phyloP scores from a whole-genome alignment of 768 basidiomycete genomes.

The Clitopilus passeckerianus region DNA sequence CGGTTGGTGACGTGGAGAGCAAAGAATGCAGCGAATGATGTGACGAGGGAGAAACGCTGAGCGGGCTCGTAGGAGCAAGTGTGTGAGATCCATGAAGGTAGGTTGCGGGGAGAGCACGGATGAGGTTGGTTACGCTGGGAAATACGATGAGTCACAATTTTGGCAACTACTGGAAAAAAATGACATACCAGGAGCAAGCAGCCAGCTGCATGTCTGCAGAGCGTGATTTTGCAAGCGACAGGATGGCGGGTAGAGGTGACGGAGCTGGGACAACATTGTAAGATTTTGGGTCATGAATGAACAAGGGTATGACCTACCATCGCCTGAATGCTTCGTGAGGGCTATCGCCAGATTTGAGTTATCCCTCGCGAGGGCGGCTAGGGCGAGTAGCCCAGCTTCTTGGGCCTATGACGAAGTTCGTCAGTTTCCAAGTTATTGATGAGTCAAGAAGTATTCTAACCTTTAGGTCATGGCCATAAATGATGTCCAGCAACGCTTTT shows the following conservation, averaged over 20 bases:
- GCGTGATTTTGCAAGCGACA: conserved; percentile 55
- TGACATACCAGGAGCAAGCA: conserved; percentile 60
- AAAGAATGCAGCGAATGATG: not conserved
- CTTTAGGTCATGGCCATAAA: conserved; percentile 42
- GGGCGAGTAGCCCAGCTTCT: conserved; percentile 58
- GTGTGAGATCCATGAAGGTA: not conserved
- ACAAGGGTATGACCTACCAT: conserved; percentile 17
- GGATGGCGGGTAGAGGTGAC: conserved; percentile 36
- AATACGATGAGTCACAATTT: not conserved
- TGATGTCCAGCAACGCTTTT: conserved; percentile 40
- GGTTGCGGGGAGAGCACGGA: not conserved
- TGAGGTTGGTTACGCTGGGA: not conserved
- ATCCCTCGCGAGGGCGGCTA: conserved; percentile 65
- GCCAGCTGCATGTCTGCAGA: conserved; percentile 60
- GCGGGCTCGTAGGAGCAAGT: not conserved
- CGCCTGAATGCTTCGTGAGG: conserved; percentile 36
- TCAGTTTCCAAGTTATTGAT: not conserved
- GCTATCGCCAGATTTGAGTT: conserved; percentile 46
- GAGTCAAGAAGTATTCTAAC: conserved; percentile 17
- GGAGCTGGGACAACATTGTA: conserved; percentile 13
- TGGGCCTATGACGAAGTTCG: conserved; percentile 39
- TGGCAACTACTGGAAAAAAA: not conserved
- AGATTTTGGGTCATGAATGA: not conserved
- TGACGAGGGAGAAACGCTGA: not conserved
- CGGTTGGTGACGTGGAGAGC: not conserved